Evolutionary conservation across 768 basidiomycete species (phyloP).

Genomic region (Suillus placidus): DNA sequence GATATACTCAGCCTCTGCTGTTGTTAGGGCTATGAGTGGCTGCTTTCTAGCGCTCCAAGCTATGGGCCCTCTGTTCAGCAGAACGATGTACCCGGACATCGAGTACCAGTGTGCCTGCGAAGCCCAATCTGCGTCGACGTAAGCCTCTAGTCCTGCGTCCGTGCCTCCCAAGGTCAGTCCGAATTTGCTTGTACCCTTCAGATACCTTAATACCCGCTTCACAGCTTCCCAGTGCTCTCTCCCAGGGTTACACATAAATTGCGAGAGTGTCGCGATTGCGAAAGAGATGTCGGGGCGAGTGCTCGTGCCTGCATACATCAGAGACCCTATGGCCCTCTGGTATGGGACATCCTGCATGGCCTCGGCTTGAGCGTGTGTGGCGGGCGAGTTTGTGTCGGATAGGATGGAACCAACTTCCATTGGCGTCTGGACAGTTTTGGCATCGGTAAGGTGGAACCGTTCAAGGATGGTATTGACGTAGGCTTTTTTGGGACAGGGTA

Average conservation of each 20-base stretch:
- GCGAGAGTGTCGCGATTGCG: slow-evolving; percentile 19
- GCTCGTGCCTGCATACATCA: slow-evolving; percentile 36
- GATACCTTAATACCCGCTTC: slow-evolving; percentile 17
- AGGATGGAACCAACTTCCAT: slow-evolving; percentile 19
- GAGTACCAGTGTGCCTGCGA: slow-evolving; percentile 24
- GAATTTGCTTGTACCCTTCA: slow-evolving; percentile 5
- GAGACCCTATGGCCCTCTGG: slow-evolving; percentile 31
- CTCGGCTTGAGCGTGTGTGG: no score
- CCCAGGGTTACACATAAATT: not conserved
- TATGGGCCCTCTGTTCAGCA: slow-evolving; percentile 21
- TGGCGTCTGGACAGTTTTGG: slow-evolving; percentile 26
- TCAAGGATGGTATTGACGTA: slow-evolving; percentile 26
- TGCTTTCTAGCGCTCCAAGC: slow-evolving; percentile 18
- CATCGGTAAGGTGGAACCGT: slow-evolving; percentile 28
- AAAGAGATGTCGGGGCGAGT: slow-evolving; percentile 39
- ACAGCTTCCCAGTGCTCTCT: not conserved
- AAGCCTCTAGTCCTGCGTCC: slow-evolving; percentile 11
- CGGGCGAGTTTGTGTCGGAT: slow-evolving; percentile 3
- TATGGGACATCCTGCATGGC: slow-evolving; percentile 19
- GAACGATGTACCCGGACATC: slow-evolving; percentile 29
- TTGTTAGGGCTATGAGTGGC: slow-evolving; percentile 28
- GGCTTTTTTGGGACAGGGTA: slow-evolving; percentile 21
- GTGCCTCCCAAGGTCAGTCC: no score
- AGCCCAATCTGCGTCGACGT: slow-evolving; percentile 31
- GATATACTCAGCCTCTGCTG: slow-evolving; percentile 32